Conservation (phyloP, 177 flowering plant species). For the Vitis hybrid region DNA sequence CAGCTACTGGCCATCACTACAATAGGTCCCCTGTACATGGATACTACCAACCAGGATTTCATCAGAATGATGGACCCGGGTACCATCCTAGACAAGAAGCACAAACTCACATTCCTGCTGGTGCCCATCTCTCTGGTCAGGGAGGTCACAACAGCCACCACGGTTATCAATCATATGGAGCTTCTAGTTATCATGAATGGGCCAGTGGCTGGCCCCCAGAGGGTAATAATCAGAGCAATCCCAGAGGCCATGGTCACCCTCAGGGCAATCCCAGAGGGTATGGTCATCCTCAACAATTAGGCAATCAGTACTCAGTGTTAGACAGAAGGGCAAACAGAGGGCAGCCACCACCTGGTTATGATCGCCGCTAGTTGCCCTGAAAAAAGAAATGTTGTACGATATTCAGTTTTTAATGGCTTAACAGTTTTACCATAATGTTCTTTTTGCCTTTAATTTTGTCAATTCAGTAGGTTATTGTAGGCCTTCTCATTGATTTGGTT, state of each 20-base stretch:
- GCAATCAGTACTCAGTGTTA: constrained; percentile 39
- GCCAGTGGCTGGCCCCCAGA: constrained; percentile 24
- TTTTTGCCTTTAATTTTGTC: not conserved
- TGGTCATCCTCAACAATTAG: constrained; percentile 18
- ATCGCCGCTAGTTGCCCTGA: constrained; percentile 19
- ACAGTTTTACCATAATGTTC: not conserved
- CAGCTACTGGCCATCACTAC: constrained; percentile 15
- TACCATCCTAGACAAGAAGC: constrained; percentile 29
- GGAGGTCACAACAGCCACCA: constrained; percentile 27
- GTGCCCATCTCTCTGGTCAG: constrained; percentile 21
- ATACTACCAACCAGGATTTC: constrained; percentile 8
- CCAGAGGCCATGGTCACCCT: constrained; percentile 28
- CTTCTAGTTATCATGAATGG: constrained; percentile 23
- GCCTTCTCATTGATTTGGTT: not conserved
- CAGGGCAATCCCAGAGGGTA: constrained; percentile 7
- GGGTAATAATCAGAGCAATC: constrained; percentile 19
- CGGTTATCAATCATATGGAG: constrained; percentile 31
- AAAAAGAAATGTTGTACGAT: constrained; percentile 19
- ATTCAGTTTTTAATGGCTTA: constrained; percentile 1
- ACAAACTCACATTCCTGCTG: constrained; percentile 16
- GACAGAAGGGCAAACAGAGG: constrained; percentile 37
- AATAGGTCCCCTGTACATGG: constrained; percentile 16
- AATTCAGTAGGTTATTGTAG: not conserved
- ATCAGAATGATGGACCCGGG: constrained; percentile 23
- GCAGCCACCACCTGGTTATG: constrained; percentile 35